A percentile compares a stretch with the other conserved stretches of the same genome.
Conservation (phyloP, 1,139 yeast species). For the Maudiozyma humilis region DNA sequence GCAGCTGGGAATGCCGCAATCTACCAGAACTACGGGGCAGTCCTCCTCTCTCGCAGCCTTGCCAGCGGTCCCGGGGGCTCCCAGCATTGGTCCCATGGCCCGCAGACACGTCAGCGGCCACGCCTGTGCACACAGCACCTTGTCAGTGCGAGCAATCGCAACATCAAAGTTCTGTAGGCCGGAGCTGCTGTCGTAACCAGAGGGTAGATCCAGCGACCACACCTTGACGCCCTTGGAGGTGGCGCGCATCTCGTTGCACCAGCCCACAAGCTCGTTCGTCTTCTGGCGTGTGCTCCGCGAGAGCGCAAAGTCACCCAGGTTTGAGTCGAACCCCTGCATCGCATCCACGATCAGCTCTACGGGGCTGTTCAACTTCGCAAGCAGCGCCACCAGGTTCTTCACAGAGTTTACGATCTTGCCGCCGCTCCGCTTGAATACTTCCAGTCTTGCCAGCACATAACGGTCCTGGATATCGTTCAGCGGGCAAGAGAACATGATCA, state of each 20-base stretch:
- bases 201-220: slow-evolving; percentile 71
- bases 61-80: slow-evolving; percentile 7
- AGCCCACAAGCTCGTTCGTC: slow-evolving; percentile 39
- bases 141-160: slow-evolving; percentile 29
- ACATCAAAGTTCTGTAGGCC: slow-evolving; percentile 41
- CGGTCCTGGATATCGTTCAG: slow-evolving; percentile 19
- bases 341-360: slow-evolving; percentile 75
- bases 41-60: background rate
- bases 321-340: slow-evolving; percentile 73
- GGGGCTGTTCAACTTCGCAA: slow-evolving; percentile 54
- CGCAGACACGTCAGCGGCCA: slow-evolving; percentile 62
- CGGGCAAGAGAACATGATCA: slow-evolving; percentile 30
- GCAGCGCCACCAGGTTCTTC: slow-evolving; percentile 32
- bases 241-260: slow-evolving; percentile 56
- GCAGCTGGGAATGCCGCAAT: slow-evolving; percentile 56
- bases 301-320: slow-evolving; percentile 43
- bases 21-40: slow-evolving; percentile 43
- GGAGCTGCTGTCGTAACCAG: slow-evolving; percentile 80
- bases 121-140: slow-evolving; percentile 55
- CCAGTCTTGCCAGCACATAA: slow-evolving; percentile 23
- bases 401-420: slow-evolving; percentile 41
- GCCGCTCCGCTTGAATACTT: slow-evolving; percentile 47
- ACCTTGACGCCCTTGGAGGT: slow-evolving; percentile 37
- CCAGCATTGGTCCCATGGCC: slow-evolving; percentile 37
- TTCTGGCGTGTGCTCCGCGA: slow-evolving; percentile 16